These are phyloP conservation scores for Vigna hirtella DNA, from an alignment of 306 rosid species.

Conservation along the genomic window DNA sequence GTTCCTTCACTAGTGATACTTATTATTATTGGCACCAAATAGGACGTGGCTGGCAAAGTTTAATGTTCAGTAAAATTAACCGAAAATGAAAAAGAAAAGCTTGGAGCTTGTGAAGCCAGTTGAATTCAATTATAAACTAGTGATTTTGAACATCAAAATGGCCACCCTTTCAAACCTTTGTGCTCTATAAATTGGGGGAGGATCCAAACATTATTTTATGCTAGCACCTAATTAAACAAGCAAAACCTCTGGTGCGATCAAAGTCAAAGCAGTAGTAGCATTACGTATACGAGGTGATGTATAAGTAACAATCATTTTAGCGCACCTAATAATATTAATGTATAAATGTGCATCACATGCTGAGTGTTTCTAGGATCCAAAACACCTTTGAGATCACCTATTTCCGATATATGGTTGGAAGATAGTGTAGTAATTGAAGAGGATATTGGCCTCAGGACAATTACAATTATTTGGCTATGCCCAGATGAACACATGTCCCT, in stretches of 20 bases:
- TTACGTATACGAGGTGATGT: background rate
- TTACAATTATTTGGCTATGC: no score
- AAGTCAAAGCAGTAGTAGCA: background rate
- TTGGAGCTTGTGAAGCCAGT: background rate
- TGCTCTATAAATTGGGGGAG: background rate
- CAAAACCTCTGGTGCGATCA: background rate
- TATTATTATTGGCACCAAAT: background rate
- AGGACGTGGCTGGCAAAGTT: background rate
- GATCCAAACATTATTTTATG: background rate
- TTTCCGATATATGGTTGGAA: background rate
- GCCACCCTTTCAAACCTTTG: background rate
- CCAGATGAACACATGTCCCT: background rate
- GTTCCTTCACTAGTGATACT: background rate
- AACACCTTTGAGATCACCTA: background rate
- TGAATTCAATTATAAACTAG: background rate
- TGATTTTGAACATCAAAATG: no score
- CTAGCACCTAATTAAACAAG: background rate
- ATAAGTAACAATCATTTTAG: background rate
- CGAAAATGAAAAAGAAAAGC: background rate
- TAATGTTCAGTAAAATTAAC: background rate
- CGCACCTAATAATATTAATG: background rate
- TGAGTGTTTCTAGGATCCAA: background rate
- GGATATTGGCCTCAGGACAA: no score
- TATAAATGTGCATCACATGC: background rate
- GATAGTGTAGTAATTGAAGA: no score